Evolutionary conservation across 441 rosid genomes (phyloP), one percentile per base, ranked within the genome.

Genomic region (Eutrema salsugineum): DNA sequence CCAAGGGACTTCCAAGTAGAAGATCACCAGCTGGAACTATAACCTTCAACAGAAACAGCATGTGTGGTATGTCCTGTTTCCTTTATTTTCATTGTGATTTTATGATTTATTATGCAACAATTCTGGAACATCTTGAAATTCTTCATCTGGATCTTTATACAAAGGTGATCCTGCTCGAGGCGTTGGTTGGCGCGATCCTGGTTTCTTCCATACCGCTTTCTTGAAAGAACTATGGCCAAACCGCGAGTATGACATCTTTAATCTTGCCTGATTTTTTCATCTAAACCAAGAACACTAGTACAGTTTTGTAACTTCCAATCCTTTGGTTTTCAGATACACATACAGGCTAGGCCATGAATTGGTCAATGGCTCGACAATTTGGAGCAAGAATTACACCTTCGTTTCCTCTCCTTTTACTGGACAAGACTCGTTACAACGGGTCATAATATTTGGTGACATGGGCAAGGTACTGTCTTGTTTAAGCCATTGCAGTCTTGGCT

Each of bases 171-270:
- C 99, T 39, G 99, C 99, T 50, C 80, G 97, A 50, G 82, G 89
- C 1, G 92, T 90, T 74, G 99, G 97, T 14, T 94, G 99, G 99
- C 95, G 97, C 57, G 97, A 91, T 79, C 97, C 97, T 12, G 99
- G 97, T 70, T 91, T 87, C 80, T 86, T 87, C 50, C 99, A 94
- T 78, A 94, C 97, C 5, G 71, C 95, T 84, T 94, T 90, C 82
- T 59, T 94, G 81, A 90, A 90, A 80, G 76, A 94, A 65, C 83
- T 94, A 51, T 94, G 97, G 97, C 99, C 99, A 32, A 94, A 94
- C 74, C 69, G 80, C 42, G 8, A 65, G 99, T 94, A 68, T 9
- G 44, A 27, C 28, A 53, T 35, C 65, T 61, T 16, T 30, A 20
- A 0, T 30, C 33, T 66, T 66, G 9, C 67, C 36, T 65, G 27